Conservation (phyloP, 805 yeast species). For the Wickerhamomyces bisporus region DNA sequence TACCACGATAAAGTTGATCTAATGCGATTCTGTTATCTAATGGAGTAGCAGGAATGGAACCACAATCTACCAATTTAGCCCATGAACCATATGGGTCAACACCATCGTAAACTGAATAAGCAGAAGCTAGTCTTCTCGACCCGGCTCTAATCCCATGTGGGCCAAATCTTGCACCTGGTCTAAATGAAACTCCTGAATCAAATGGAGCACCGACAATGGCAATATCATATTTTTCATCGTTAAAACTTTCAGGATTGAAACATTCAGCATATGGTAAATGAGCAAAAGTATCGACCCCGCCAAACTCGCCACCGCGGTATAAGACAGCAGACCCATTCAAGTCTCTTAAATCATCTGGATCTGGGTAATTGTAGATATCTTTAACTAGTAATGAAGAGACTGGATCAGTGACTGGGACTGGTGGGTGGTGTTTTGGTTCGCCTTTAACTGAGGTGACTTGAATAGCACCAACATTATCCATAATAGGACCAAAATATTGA, state of each 20-base stretch:
- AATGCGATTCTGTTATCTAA: slow-evolving; percentile 58
- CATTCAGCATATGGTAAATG: slow-evolving; percentile 41
- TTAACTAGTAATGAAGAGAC: slow-evolving; percentile 27
- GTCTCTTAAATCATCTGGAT: slow-evolving; percentile 33
- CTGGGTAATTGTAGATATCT: slow-evolving; percentile 31
- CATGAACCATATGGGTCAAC: slow-evolving; percentile 49
- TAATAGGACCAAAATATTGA: slow-evolving; percentile 29
- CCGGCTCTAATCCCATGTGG: slow-evolving; percentile 44
- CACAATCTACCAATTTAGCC: slow-evolving; percentile 53
- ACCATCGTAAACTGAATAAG: slow-evolving; percentile 46
- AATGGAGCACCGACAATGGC: slow-evolving; percentile 55
- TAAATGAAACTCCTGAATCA: slow-evolving; percentile 45
- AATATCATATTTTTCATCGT: slow-evolving; percentile 35
- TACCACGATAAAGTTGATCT: slow-evolving; percentile 50
- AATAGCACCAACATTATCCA: slow-evolving; percentile 25
- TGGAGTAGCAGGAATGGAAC: slow-evolving; percentile 59
- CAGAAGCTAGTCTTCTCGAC: slow-evolving; percentile 39
- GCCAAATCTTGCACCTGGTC: slow-evolving; percentile 52
- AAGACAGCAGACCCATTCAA: slow-evolving; percentile 34
- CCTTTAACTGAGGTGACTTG: slow-evolving; percentile 19
- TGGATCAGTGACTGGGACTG: slow-evolving; percentile 25
- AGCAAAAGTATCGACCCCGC: slow-evolving; percentile 37
- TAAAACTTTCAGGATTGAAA: slow-evolving; percentile 34
- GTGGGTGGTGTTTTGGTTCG: slow-evolving; percentile 21
- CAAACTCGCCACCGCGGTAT: slow-evolving; percentile 40